Evolutionary conservation across 768 basidiomycete genomes (phyloP), one percentile per base, ranked within the genome.

Genomic region (Dentipellis sp.): DNA sequence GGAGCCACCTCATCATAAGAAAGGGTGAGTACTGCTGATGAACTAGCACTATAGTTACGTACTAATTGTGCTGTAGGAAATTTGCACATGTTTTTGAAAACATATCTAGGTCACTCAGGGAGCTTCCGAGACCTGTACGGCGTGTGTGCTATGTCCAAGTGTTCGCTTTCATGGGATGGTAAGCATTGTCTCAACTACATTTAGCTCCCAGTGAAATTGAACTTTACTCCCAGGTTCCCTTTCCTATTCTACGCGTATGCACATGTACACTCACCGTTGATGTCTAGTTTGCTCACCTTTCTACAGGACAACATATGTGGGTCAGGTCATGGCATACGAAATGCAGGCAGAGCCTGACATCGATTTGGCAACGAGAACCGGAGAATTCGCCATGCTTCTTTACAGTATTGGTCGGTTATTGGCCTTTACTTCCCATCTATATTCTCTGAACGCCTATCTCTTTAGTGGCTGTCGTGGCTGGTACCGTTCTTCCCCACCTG

Each of bases 101-200:
- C 63, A 97, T 97, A 45, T 80, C 81, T 61, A 75, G 68, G 34
- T 86, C 94, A 4, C 74, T 91, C 10, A 65, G 79, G 45, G 83
- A 82, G 50, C 79, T 97, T 47, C 94, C 94, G 0, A 82, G 79
- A 60, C 86, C 92, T 11, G 85, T 97, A 46, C 82, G 84, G 51
- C 80, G 90, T 23, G 94, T 97, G 10, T 97, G 94, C 67, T 84
- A 86, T 64, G 94, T 97, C 3, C 94, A 97, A 65, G 70, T 97
- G 16, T 94, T 91, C 66, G 94, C 94, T 2, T 97, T 95, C 68
- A 95, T 95, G 91, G 93, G 91, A 61, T 97, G 94, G 91, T 87
- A 63, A 29, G 82, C 71, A 11, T 46, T 11, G 47, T 50, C 16
- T 23, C 38, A 29, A 6, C 29, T 19, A 12, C 42, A 7, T 19